A percentile compares a stretch with the other conserved stretches of the same genome.
Evolutionary conservation across 163 green algal species (phyloP).

Genomic region (Scenedesmus sp.): DNA sequence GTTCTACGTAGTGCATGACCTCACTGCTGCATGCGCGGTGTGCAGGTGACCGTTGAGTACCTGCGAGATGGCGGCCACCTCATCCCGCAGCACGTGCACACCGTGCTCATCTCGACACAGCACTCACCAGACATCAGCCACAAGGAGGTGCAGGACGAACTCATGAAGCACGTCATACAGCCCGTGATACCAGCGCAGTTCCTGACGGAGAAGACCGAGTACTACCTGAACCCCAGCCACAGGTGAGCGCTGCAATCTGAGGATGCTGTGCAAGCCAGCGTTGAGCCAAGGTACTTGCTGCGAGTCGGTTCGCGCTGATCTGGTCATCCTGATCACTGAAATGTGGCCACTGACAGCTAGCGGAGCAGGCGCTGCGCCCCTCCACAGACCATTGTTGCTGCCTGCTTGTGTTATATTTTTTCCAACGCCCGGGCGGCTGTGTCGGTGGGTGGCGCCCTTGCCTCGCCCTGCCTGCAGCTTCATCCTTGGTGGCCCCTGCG

Average conservation of each 20-base stretch:
- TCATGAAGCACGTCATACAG: constrained; percentile 86
- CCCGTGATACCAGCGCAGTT: constrained; percentile 87
- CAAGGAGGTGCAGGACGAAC: constrained; percentile 88
- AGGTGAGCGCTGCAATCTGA: constrained; percentile 26
- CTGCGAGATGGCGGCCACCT: constrained; percentile 92
- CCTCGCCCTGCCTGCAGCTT: constrained; percentile 78
- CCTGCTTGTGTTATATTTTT: too few relatives aligned
- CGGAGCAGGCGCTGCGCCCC: not conserved
- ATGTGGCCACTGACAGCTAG: not conserved
- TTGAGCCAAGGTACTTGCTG: not conserved
- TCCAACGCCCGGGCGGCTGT: too few relatives aligned
- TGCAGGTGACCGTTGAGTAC: constrained; percentile 96
- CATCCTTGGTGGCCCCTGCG: constrained; percentile 95
- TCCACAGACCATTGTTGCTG: too few relatives aligned
- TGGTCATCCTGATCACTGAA: too few relatives aligned
- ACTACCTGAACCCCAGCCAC: constrained; percentile 98
- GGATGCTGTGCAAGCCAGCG: not conserved
- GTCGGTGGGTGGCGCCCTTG: too few relatives aligned
- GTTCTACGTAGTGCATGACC: too few relatives aligned
- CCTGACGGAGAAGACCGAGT: constrained; percentile 97
- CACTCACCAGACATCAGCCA: constrained; percentile 92
- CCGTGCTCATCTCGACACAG: constrained; percentile 97
- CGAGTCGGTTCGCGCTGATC: too few relatives aligned
- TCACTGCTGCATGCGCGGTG: not conserved
- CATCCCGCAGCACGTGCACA: constrained; percentile 93